Conservation (phyloP, 1,284 basidiomycete species). For the Cerrena zonata region DNA sequence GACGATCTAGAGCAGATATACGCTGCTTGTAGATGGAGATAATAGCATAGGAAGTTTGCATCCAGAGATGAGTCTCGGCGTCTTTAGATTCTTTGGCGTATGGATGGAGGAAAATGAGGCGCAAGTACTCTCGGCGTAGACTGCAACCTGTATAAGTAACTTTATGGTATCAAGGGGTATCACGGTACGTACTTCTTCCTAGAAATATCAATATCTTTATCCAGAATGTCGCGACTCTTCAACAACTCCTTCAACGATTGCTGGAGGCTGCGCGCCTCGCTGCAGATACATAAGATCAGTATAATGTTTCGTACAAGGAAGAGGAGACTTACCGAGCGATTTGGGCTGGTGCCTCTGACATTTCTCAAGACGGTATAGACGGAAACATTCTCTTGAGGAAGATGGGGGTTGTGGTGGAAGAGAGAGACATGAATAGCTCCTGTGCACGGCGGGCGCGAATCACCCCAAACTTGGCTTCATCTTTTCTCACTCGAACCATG, state of each 20-base stretch:
- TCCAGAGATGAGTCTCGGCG: slow-evolving; percentile 82
- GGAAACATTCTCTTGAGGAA: neutral
- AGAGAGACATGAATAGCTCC: too few relatives aligned
- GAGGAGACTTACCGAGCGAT: slow-evolving; percentile 5
- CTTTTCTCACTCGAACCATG: neutral
- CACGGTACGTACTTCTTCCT: slow-evolving; percentile 66
- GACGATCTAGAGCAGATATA: slow-evolving; percentile 63
- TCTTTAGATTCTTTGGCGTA: slow-evolving; percentile 73
- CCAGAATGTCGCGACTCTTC: slow-evolving; percentile 70
- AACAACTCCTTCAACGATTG: slow-evolving; percentile 66
- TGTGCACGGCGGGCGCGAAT: neutral
- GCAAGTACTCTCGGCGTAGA: slow-evolving; percentile 71
- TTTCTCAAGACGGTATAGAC: slow-evolving; percentile 1
- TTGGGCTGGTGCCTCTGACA: slow-evolving; percentile 7
- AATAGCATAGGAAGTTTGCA: slow-evolving; percentile 84
- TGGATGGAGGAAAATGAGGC: slow-evolving; percentile 70
- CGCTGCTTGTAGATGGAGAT: slow-evolving; percentile 80
- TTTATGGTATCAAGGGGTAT: slow-evolving; percentile 9
- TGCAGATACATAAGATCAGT: slow-evolving; percentile 22
- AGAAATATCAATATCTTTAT: slow-evolving; percentile 77
- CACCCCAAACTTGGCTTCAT: neutral
- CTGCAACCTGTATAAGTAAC: slow-evolving; percentile 34
- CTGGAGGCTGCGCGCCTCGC: slow-evolving; percentile 67
- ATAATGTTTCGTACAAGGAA: neutral
- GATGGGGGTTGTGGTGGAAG: too few relatives aligned